Evolutionary conservation across 306 rosid species (phyloP).

Genomic region (Quercus cerris): DNA sequence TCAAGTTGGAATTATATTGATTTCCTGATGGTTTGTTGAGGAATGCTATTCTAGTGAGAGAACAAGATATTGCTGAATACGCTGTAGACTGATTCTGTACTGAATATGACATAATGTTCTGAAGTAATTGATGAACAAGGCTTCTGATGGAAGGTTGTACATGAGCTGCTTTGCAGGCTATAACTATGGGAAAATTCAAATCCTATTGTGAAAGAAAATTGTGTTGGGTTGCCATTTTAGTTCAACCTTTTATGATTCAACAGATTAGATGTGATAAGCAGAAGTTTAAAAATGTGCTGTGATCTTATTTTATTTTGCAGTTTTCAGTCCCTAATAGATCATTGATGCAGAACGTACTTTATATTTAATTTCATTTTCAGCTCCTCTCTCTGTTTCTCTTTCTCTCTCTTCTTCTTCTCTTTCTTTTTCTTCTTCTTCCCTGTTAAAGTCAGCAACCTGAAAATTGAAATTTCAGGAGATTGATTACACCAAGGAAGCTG

Average conservation of each 20-base stretch:
- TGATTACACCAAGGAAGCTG: slow-evolving; percentile 98
- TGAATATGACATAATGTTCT: background rate
- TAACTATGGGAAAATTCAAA: background rate
- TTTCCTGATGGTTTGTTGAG: background rate
- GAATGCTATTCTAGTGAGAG: background rate
- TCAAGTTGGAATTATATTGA: background rate
- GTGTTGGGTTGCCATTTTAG: background rate
- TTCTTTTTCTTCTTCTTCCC: background rate
- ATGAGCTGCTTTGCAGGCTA: background rate
- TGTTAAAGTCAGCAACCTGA: background rate
- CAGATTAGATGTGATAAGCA: background rate
- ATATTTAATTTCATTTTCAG: background rate
- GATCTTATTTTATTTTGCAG: background rate
- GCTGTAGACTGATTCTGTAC: background rate
- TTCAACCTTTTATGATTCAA: background rate
- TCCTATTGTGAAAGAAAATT: background rate
- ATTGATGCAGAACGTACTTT: background rate
- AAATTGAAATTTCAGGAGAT: slow-evolving; percentile 77
- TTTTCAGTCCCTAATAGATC: background rate
- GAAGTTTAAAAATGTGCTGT: background rate
- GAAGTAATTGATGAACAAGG: background rate
- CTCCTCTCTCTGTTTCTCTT: background rate
- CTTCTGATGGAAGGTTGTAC: background rate
- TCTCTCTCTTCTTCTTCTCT: background rate
- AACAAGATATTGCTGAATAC: background rate